Base-by-base conservation (phyloP, 176 grass and related monocot species). In the Chrysopogon serrulatus region DNA sequence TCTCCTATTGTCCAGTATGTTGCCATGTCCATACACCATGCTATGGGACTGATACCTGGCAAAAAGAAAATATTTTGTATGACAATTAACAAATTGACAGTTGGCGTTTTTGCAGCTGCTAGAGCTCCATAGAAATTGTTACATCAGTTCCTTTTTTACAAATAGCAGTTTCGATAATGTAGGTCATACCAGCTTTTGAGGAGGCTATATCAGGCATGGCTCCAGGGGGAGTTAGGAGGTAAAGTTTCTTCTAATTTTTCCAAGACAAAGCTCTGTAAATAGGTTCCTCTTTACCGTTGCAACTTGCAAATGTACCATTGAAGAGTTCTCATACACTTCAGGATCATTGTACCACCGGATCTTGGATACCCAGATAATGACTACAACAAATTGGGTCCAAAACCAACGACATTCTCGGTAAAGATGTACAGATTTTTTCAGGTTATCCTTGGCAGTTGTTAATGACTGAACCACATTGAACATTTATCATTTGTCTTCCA, bases 131-230 rank as follows among this genome's bases (percentile, higher is more conserved):
- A 47, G 40, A 27, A 53, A 63, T 9, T 44, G 30, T 56, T 65
- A 42, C 1, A 0, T 39, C 5, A 7, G 59, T 42, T 12, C 2
- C n/a, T 42, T 45, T 71, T 26, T 91, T 13, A 94, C 28, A 86
- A 71, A 17, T 71, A 85, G 27, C 31, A 16, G 48, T 91, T 70
- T n/a, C 61, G 18, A 66, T 33, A 70, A 85, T 73, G 23, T 73
- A 98, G 96, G 93, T 98, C 42, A 98, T 98, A 93, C 96, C 96
- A 77, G 96, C 93, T 82, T 98, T 98, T 92, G 96, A 98, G 67
- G 96, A 98, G 86, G 96, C 96, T 63, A 86, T 95, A 64, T 62
- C 27, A 77, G 96, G 91, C 83, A 98, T 98, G 96, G 43, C 85
- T 32, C 85, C 79, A 43, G 93, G 96, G 54, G 93, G 93, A 73